phyloP scores from a whole-genome alignment of 2,329 filamentous ascomycete species.

The Cercospora citrullina region DNA sequence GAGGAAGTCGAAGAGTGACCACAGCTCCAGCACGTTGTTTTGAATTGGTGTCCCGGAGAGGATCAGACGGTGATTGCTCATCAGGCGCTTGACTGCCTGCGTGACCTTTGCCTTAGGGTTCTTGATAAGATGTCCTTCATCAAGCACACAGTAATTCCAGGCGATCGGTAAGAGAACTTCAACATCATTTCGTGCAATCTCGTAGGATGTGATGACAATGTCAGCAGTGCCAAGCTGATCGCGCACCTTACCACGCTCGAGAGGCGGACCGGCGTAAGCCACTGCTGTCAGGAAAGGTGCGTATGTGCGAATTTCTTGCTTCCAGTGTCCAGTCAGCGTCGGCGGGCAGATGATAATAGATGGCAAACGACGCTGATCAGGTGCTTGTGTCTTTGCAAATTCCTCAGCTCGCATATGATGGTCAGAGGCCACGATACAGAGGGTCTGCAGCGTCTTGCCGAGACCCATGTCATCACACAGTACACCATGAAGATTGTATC shows the following conservation, averaged over 20 bases:
- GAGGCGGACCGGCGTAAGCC: slow-evolving; percentile 86
- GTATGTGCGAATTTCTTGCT: slow-evolving; percentile 94
- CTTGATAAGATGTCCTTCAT: slow-evolving; percentile 98
- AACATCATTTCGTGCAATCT: slow-evolving; percentile 95
- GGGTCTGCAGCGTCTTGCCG: slow-evolving; percentile 93
- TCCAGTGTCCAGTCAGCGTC: slow-evolving; percentile 96
- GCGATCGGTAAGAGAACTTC: slow-evolving; percentile 78
- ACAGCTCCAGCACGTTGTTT: slow-evolving; percentile 94
- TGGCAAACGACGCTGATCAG: slow-evolving; percentile 76
- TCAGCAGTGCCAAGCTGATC: slow-evolving; percentile 74
- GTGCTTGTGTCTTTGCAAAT: slow-evolving; percentile 75
- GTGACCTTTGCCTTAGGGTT: slow-evolving; percentile 97
- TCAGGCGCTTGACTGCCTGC: slow-evolving; percentile 82
- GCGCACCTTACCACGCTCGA: slow-evolving; percentile 72
- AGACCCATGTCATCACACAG: slow-evolving; percentile 99
- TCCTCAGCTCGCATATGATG: slow-evolving; percentile 92
- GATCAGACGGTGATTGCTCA: slow-evolving; percentile 92
- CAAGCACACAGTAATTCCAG: slow-evolving; percentile 97
- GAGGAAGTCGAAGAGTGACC: slow-evolving; percentile 97
- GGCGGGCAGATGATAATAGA: slow-evolving; percentile 95
- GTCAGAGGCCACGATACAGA: slow-evolving; percentile 97
- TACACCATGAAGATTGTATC: slow-evolving; percentile 95
- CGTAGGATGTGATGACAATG: slow-evolving; percentile 95
- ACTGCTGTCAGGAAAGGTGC: slow-evolving; percentile 89
- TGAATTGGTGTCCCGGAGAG: slow-evolving; percentile 96